Percentiles rank a stretch among this genome's conserved stretches.
These are phyloP conservation scores for Vanrija humicola DNA, from an alignment of 1,284 basidiomycete species.

Conservation along the genomic window DNA sequence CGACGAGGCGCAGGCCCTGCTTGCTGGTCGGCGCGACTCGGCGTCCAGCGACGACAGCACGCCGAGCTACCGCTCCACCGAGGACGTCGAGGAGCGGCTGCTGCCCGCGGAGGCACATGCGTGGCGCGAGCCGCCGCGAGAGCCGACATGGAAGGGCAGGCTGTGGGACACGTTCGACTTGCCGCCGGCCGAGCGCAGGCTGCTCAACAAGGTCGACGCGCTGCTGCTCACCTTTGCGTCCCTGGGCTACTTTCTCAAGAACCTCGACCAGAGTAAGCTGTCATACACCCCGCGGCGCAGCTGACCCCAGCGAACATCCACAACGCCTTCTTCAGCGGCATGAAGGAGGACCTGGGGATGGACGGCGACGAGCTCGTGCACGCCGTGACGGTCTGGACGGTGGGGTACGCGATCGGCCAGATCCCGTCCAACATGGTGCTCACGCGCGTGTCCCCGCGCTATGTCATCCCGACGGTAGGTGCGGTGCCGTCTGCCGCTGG, in stretches of 20 bases:
- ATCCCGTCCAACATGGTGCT: conserved; percentile 41
- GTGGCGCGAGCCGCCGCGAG: not conserved
- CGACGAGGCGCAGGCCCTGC: no score
- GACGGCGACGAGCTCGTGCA: conserved; percentile 36
- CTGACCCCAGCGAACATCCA: conserved; percentile 22
- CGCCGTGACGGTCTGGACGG: conserved; percentile 34
- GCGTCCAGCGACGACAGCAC: no score
- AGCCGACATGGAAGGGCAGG: conserved; percentile 16
- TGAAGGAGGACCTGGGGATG: conserved; percentile 26
- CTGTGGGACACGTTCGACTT: conserved; percentile 42
- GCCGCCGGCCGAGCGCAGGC: conserved; percentile 27
- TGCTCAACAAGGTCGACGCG: conserved; percentile 43
- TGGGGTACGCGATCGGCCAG: conserved; percentile 40
- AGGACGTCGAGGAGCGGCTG: no score
- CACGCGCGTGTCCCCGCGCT: conserved; percentile 39
- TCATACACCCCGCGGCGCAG: not conserved
- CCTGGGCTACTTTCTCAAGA: conserved; percentile 38
- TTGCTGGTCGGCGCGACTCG: no score
- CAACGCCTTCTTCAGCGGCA: conserved; percentile 24
- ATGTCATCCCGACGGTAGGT: conserved; percentile 24
- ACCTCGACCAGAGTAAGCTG: conserved; percentile 25
- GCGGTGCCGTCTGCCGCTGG: not conserved
- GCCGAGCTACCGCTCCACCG: no score
- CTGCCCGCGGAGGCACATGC: no score
- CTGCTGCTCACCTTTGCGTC: conserved; percentile 37